Conservation (phyloP, 2,329 filamentous ascomycete genomes). For the Alternaria atra region DNA sequence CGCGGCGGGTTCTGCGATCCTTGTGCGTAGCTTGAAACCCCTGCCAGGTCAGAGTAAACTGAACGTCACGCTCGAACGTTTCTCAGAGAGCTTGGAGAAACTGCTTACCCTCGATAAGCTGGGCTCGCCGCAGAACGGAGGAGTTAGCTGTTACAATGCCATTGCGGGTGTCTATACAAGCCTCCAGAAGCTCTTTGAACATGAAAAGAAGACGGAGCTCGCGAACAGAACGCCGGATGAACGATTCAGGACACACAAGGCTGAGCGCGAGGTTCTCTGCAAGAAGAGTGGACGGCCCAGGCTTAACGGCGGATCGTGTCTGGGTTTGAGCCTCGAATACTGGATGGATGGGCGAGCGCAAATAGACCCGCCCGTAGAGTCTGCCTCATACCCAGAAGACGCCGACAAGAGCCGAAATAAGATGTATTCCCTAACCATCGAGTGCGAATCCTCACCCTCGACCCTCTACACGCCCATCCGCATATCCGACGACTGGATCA, state of each 20-base stretch:
- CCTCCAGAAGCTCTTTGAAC: conserved; percentile 72
- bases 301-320: conserved; percentile 72
- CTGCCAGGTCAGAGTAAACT: conserved; percentile 68
- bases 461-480: conserved; percentile 68
- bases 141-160: conserved; percentile 79
- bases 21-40: conserved; percentile 71
- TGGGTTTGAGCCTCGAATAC: conserved; percentile 79
- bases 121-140: conserved; percentile 66
- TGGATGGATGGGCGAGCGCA: conserved; percentile 70
- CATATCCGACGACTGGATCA: conserved; percentile 78
- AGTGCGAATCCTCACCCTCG: conserved; percentile 63
- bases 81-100: conserved; percentile 75
- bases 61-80: conserved; percentile 74
- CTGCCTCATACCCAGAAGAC: conserved; percentile 37
- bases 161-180: conserved; percentile 77
- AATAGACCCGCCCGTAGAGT: conserved; percentile 46
- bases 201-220: conserved; percentile 66
- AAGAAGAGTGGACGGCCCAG: conserved; percentile 73
- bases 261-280: conserved; percentile 70
- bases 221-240: conserved; percentile 47
- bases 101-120: conserved; percentile 76
- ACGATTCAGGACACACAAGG: conserved; percentile 55
- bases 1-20: conserved; percentile 68
- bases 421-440: conserved; percentile 75
- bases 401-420: conserved; percentile 54